These are phyloP conservation scores for Saururus chinensis DNA, from an alignment of 164 flowering plant genomes.

Conservation along the genomic window DNA sequence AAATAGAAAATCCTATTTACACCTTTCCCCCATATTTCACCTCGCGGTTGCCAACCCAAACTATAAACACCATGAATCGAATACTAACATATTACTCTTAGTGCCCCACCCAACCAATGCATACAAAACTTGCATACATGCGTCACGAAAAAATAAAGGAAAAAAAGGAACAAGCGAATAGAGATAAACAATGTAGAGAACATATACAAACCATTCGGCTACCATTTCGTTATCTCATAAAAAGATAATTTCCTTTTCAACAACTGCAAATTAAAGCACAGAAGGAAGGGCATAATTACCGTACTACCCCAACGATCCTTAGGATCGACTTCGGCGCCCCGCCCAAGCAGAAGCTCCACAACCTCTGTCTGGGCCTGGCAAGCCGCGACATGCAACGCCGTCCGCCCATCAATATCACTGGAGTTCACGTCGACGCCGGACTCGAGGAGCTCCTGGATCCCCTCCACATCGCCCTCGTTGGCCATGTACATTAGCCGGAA, in stretches of 20 bases:
- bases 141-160: too few relatives aligned
- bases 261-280: neutral
- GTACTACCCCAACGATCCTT: constrained; percentile 94
- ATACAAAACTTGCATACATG: neutral
- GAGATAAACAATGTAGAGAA: neutral
- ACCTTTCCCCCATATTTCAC: too few relatives aligned
- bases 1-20: too few relatives aligned
- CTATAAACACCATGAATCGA: too few relatives aligned
- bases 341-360: constrained; percentile 35
- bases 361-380: constrained; percentile 64
- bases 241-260: neutral
- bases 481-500: constrained; percentile 62
- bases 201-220: neutral
- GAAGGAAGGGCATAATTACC: constrained; percentile 21
- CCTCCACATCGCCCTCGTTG: constrained; percentile 66
- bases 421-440: constrained; percentile 59
- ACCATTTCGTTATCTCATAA: neutral
- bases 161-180: too few relatives aligned
- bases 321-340: constrained; percentile 48
- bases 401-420: constrained; percentile 57
- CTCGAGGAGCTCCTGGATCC: constrained; percentile 48
- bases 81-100: too few relatives aligned
- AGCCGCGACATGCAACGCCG: constrained; percentile 76
- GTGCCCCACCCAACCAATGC: neutral
- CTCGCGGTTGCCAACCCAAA: too few relatives aligned